Base-by-base conservation (phyloP, 495 filamentous ascomycete genomes). In the Penicillium pulvis region DNA sequence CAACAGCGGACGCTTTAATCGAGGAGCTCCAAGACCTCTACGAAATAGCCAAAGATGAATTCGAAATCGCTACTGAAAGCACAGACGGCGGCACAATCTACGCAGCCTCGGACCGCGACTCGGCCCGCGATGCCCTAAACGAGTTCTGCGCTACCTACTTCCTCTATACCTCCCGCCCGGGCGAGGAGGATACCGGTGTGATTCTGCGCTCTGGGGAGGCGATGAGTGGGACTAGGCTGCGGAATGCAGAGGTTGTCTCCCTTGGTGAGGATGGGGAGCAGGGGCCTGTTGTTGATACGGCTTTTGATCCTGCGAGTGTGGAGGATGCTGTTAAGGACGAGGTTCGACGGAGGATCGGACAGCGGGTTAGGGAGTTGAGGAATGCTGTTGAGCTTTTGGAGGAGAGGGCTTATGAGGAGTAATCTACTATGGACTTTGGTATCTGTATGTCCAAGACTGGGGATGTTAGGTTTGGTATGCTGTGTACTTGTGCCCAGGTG, bases 41-140 rank as follows among this genome's bases (percentile, higher is more conserved):
- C 60, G 73, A 78, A 63, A 64, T 67, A 17, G 72, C 77, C 6
- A 78, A 73, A 68, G 77, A 79, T 61, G 77, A 79, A 63, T 73
- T 79, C 57, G 77, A 79, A 67, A 79, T 79, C 53, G 77, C 77
- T 6, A 77, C 72, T 3, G 77, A 80, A 31, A 75, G 71, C 64
- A 78, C 77, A 10, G 71, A 77, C 44, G 52, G 57, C 6, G 61
- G 66, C 0, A 79, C 76, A 9, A 79, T 80, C 65, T 80, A 80
- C 65, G 75, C 77, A 2, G 71, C 77, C n/a, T 77, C 74, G 3
- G 77, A 79, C 44, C 73, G 77, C 7, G 77, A 76, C 44, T 75
- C 75, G 10, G 74, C 75, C 2, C 75, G 77, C 14, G 77, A 79
- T 55, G 73, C 75, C 9, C 62, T 79, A 35, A 67, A 76, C 54